Percentiles rank a stretch among this genome's conserved stretches.
Evolutionary conservation across 345 rosid species (phyloP).

Genomic region (Ceriops zippeliana): DNA sequence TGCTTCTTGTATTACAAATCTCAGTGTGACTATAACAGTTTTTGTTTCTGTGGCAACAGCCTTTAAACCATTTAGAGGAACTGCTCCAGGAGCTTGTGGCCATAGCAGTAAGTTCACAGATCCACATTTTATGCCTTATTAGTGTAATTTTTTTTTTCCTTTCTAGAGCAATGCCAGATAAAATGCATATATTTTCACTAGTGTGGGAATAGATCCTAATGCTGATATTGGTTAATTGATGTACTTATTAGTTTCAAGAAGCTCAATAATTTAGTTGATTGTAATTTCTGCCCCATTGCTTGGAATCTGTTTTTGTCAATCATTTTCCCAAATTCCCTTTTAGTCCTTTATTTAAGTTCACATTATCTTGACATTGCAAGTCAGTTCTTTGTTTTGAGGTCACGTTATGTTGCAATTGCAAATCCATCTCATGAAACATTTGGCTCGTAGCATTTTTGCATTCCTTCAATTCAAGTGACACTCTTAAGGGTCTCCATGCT

Average conservation of each 20-base stretch:
- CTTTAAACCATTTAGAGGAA: constrained; percentile 83
- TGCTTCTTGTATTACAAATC: no score
- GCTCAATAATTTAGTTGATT: neutral
- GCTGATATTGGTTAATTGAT: neutral
- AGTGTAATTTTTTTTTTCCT: neutral
- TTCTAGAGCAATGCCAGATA: neutral
- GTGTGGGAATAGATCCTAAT: neutral
- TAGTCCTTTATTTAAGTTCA: neutral
- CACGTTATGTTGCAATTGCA: neutral
- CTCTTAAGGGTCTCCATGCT: neutral
- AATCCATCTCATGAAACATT: neutral
- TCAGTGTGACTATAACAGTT: neutral
- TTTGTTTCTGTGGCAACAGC: constrained; percentile 42
- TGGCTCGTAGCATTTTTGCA: neutral
- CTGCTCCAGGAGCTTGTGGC: constrained; percentile 83
- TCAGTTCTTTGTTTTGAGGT: neutral
- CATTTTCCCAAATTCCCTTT: neutral
- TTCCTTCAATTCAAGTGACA: neutral
- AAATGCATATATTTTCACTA: neutral
- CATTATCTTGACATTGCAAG: neutral
- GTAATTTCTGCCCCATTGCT: neutral
- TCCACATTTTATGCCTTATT: constrained; percentile 7
- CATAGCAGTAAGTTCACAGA: constrained; percentile 69
- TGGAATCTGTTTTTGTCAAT: neutral
- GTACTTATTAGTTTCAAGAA: neutral